These are phyloP conservation scores for Metschnikowia baotianmanensis DNA, from an alignment of 805 yeast species.

Conservation along the genomic window DNA sequence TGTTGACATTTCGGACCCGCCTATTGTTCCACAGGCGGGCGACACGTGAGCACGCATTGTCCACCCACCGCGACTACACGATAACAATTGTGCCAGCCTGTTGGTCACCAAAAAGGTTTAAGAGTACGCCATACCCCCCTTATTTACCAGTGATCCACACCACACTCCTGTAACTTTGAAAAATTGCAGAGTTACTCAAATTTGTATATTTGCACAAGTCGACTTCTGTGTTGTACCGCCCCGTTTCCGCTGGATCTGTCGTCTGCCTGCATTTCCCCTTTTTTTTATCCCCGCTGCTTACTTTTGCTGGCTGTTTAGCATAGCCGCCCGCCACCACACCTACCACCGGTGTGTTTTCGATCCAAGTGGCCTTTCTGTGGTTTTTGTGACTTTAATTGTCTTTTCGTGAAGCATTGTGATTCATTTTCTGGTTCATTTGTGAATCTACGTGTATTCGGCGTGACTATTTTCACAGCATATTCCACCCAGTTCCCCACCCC, in stretches of 20 bases:
- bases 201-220: too few relatives aligned
- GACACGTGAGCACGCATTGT: slow-evolving; percentile 11
- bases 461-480: too few relatives aligned
- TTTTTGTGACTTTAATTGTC: too few relatives aligned
- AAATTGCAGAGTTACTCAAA: too few relatives aligned
- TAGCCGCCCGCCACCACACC: slow-evolving; percentile 3
- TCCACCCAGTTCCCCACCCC: too few relatives aligned
- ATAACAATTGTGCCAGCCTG: slow-evolving; percentile 10
- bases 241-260: neutral
- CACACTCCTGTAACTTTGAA: too few relatives aligned
- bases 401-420: too few relatives aligned
- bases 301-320: slow-evolving; percentile 1
- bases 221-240: neutral
- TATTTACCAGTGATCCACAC: neutral
- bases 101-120: neutral
- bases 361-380: too few relatives aligned
- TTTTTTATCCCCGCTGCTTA: slow-evolving; percentile 1
- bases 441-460: too few relatives aligned
- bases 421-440: too few relatives aligned
- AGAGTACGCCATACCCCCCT: too few relatives aligned
- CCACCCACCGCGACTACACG: slow-evolving; percentile 12
- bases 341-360: too few relatives aligned
- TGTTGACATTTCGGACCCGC: slow-evolving; percentile 1
- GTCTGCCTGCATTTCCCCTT: neutral
- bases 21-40: slow-evolving; percentile 4